These are phyloP conservation scores for Manihot esculenta DNA, from an alignment of 441 rosid species.

Conservation along the genomic window DNA sequence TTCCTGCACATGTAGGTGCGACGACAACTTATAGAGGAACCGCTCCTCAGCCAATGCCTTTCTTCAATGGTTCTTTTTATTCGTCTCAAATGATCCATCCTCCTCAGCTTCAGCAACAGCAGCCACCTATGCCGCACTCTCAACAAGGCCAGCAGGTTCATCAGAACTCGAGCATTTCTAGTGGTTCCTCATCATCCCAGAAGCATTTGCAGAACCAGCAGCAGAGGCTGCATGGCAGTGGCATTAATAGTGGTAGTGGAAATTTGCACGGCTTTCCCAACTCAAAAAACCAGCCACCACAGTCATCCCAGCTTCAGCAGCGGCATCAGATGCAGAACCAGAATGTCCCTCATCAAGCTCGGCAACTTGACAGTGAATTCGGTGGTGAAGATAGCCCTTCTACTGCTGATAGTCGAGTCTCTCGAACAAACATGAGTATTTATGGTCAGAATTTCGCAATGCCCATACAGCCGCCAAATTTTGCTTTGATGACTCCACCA, in stretches of 20 bases:
- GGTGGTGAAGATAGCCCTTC: slow-evolving; percentile 83
- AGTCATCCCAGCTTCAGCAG: slow-evolving; percentile 55
- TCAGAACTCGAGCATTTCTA: slow-evolving; percentile 66
- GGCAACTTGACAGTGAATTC: slow-evolving; percentile 55
- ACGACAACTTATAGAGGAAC: slow-evolving; percentile 71
- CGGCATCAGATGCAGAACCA: slow-evolving; percentile 73
- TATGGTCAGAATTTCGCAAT: slow-evolving; percentile 70
- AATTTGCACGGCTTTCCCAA: slow-evolving; percentile 66
- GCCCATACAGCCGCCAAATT: slow-evolving; percentile 62
- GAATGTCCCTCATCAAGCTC: slow-evolving; percentile 53
- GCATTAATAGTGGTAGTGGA: slow-evolving; percentile 41
- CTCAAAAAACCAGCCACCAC: slow-evolving; percentile 56
- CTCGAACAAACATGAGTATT: slow-evolving; percentile 51
- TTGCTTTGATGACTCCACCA: slow-evolving; percentile 60
- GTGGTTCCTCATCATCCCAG: slow-evolving; percentile 72
- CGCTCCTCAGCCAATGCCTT: slow-evolving; percentile 72
- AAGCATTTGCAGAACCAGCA: slow-evolving; percentile 83
- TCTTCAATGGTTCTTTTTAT: slow-evolving; percentile 81
- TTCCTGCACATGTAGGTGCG: slow-evolving; percentile 84
- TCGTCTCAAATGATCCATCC: slow-evolving; percentile 91
- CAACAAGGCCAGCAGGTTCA: slow-evolving; percentile 65
- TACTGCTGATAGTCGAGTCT: slow-evolving; percentile 68
- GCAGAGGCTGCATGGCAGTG: slow-evolving; percentile 50
- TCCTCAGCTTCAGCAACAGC: slow-evolving; percentile 65
- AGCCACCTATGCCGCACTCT: slow-evolving; percentile 36